Evolutionary conservation across 495 filamentous ascomycete genomes (phyloP).

Genomic region (Penicillium robsamsonii): DNA sequence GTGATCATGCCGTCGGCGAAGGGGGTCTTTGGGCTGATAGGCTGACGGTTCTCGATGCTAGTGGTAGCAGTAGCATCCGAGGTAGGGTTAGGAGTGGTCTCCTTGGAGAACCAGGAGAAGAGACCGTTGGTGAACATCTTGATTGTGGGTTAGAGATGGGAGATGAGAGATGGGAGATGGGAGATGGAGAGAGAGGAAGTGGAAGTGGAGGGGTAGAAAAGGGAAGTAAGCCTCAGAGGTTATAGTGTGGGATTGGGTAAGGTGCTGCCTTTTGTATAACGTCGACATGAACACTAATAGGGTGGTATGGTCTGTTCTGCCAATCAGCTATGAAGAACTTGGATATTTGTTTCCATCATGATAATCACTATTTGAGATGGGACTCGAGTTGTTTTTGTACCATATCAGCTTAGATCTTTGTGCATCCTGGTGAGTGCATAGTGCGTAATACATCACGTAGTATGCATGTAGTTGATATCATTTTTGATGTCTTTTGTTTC

Average conservation of each 20-base stretch:
- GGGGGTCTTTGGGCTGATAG: conserved; percentile 33
- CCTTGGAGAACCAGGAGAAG: conserved; percentile 35
- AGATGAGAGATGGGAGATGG: not conserved
- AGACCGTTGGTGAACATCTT: conserved; percentile 40
- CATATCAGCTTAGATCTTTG: too few relatives aligned
- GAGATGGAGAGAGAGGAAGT: not conserved
- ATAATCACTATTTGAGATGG: not conserved
- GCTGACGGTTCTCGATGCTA: conserved; percentile 37
- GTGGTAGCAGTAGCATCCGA: conserved; percentile 35
- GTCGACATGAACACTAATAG: not conserved
- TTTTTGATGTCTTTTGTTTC: not conserved
- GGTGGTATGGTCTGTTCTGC: not conserved
- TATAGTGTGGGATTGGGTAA: not conserved
- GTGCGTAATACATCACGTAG: too few relatives aligned
- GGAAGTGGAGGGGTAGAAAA: not conserved
- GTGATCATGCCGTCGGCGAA: conserved; percentile 27
- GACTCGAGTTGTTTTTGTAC: not conserved
- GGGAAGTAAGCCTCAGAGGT: not conserved
- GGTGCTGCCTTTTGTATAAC: not conserved
- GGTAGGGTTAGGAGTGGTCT: conserved; percentile 25
- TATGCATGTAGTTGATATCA: not conserved
- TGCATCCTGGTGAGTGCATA: too few relatives aligned
- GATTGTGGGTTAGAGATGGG: not conserved
- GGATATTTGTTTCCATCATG: not conserved
- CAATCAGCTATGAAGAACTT: not conserved